Conservation (phyloP, 2,329 filamentous ascomycete species). For the Raffaelea albimanens region DNA sequence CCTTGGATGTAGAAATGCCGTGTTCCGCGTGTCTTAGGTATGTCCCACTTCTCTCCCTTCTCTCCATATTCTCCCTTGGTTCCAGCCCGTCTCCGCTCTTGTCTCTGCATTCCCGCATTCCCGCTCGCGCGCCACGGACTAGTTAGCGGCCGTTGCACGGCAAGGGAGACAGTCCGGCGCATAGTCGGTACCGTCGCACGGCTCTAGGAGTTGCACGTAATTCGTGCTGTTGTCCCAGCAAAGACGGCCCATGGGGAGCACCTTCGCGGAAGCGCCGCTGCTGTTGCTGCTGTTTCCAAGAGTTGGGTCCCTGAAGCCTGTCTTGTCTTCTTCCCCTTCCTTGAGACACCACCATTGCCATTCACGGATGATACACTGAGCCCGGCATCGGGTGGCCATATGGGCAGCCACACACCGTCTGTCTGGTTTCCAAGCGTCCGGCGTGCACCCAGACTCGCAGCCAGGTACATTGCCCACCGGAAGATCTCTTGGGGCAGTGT, state of each 20-base stretch:
- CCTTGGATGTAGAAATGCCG: no score
- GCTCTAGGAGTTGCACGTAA: conserved; percentile 1
- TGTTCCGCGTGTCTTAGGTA: no score
- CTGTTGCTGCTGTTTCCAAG: no score
- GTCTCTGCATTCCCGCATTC: no score
- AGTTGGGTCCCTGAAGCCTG: not conserved
- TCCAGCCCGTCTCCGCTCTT: no score
- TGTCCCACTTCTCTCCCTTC: no score
- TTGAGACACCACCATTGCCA: conserved; percentile 4
- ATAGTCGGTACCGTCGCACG: conserved; percentile 3
- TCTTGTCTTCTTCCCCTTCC: not conserved
- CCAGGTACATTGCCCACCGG: not conserved
- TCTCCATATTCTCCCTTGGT: no score
- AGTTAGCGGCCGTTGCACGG: no score
- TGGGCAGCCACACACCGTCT: not conserved
- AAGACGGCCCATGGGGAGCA: conserved; percentile 1
- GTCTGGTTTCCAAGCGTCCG: not conserved
- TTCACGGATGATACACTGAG: conserved; percentile 1
- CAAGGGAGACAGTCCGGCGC: not conserved
- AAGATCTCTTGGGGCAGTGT: not conserved
- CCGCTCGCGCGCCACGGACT: no score
- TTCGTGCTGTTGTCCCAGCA: conserved; percentile 1
- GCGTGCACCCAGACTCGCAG: not conserved
- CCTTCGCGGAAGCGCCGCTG: not conserved
- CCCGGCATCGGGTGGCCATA: not conserved